phyloP scores from a whole-genome alignment of 129 eudicot species.

The Scalesia atractyloides region DNA sequence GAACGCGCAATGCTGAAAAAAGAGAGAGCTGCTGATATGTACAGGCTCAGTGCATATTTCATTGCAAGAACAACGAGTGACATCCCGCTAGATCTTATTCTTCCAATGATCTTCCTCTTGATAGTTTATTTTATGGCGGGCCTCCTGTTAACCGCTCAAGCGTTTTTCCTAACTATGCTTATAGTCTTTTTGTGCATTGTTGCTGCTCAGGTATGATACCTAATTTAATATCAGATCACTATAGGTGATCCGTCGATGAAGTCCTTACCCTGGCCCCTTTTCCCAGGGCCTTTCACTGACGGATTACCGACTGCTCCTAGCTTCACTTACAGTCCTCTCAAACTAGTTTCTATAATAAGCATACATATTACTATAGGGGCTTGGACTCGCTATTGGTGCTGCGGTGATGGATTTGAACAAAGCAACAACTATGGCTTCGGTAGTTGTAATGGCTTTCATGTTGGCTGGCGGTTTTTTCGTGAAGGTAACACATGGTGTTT shows the following conservation, averaged over 20 bases:
- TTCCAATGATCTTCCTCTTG: conserved; percentile 69
- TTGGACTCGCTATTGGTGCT: conserved; percentile 92
- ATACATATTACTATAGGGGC: conserved; percentile 55
- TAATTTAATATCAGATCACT: neutral
- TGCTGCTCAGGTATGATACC: conserved; percentile 77
- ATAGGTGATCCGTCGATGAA: too few relatives aligned
- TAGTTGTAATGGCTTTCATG: conserved; percentile 97
- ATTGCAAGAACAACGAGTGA: conserved; percentile 87
- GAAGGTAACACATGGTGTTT: conserved; percentile 43
- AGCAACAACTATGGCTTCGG: conserved; percentile 90
- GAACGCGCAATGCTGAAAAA: conserved; percentile 89
- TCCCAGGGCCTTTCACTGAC: too few relatives aligned
- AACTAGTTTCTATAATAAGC: neutral
- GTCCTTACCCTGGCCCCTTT: too few relatives aligned
- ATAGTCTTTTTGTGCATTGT: conserved; percentile 81
- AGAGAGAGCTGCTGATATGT: conserved; percentile 92
- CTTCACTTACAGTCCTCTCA: neutral
- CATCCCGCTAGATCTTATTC: conserved; percentile 81
- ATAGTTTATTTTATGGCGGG: conserved; percentile 95
- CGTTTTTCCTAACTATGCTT: conserved; percentile 72
- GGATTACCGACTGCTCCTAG: too few relatives aligned
- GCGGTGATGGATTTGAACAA: conserved; percentile 70
- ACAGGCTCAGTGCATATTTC: conserved; percentile 85
- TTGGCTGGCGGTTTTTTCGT: conserved; percentile 91
- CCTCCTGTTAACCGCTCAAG: conserved; percentile 44